Percentiles rank a stretch among this genome's conserved stretches.
Evolutionary conservation across 2,329 filamentous ascomycete species (phyloP).

Genomic region (Parastagonospora nodorum): DNA sequence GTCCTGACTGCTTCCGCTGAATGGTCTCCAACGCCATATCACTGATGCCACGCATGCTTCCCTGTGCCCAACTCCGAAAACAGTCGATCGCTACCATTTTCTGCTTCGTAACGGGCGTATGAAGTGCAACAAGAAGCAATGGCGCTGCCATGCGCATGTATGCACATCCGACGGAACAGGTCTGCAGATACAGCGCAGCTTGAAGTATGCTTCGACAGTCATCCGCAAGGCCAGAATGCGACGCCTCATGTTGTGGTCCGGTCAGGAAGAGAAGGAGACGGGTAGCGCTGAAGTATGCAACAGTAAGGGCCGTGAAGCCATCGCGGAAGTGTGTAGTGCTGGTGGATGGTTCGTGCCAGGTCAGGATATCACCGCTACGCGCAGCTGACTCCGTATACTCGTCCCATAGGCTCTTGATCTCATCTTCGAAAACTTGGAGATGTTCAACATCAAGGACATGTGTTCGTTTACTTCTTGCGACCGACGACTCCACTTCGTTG

Average conservation of each 20-base stretch:
- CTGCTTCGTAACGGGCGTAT: conserved; percentile 21
- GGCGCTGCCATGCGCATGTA: conserved; percentile 41
- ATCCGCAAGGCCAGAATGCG: conserved; percentile 14
- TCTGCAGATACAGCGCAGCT: conserved; percentile 24
- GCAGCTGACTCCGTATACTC: conserved; percentile 21
- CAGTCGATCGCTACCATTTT: conserved; percentile 13
- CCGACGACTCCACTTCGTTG: conserved; percentile 2
- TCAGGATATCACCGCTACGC: not conserved
- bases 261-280: conserved; percentile 23
- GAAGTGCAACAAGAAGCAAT: conserved; percentile 33
- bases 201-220: conserved; percentile 25
- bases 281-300: conserved; percentile 29
- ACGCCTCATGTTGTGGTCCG: conserved; percentile 8
- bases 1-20: not conserved
- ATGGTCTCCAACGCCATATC: conserved; percentile 6
- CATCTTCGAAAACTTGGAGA: conserved; percentile 12
- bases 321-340: conserved; percentile 19
- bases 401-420: conserved; percentile 23
- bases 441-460: conserved; percentile 6
- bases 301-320: conserved; percentile 29
- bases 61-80: conserved; percentile 28
- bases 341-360: conserved; percentile 4
- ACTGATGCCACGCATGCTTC: conserved; percentile 36
- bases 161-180: conserved; percentile 27
- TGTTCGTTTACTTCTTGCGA: too few species aligned